Base-by-base conservation (phyloP, 2,329 filamentous ascomycete species). In the Pyrenochaeta sp. region DNA sequence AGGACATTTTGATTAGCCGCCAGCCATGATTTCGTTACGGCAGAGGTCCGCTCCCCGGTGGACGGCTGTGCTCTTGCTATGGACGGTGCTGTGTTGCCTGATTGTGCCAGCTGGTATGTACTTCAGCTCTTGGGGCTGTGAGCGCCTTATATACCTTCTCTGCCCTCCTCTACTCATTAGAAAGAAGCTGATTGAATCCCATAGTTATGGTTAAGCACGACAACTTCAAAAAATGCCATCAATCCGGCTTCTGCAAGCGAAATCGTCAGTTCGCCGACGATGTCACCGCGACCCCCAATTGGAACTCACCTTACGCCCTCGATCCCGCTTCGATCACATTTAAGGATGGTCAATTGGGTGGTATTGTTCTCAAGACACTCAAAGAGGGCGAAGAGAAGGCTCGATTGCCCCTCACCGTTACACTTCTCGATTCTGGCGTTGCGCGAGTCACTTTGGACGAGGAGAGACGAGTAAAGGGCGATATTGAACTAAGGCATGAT, bases 181-280 rank as follows among this genome's bases (percentile, higher is more conserved):
- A 9, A 2, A 27, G 7, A 18, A 44, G 41, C 55, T 67, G 32
- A 67, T 51, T 18, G 15, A 23, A 43, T 6, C 7, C 7, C 17
- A 27, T 64, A 96, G 92, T 85, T 61, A 83, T 86, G 68, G 95
- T 99, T 46, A 99, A 99, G 80, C 90, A 97, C 73, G 88, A 97
- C 69, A 93, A 96, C 76, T 99, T 98, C 84, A 99, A 98, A 75
- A 97, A 90, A 68, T 99, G 95, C 80, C 81, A 90, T 64, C 94
- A 99, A 75, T 95, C 94, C 4, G 95, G 95, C 68, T 99, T 99
- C 81, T 99, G 95, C 80, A 95, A 92, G 75, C 90, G 95, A 62
- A 98, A 98, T 79, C 88, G 95, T 74, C 90, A 86, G 33, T 93
- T 90, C 73, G 95, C 95, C 73, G 93, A 98, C 77, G 81, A 85